Evolutionary conservation across 306 rosid genomes (phyloP), one percentile per base, ranked within the genome.

Genomic region (Cucurbita pepo): DNA sequence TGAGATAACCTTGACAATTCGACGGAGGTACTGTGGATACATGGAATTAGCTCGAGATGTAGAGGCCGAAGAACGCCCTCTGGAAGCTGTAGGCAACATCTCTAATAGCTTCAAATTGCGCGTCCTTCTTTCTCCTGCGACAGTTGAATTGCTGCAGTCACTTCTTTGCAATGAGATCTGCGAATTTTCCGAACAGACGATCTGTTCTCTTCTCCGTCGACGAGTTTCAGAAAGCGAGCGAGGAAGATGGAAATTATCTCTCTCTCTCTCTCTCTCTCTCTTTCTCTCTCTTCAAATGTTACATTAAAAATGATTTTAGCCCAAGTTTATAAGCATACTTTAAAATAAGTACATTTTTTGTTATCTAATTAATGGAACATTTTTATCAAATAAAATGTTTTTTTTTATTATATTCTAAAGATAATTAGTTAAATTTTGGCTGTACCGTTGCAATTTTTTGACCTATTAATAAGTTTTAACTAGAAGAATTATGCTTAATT

Each of bases 61-160:
- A 38, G 96, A 91, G 82, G 97, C 83, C 72, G 91, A 88, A 43
- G 95, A 73, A 69, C 96, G 95, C 77, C 89, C 95, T 86, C 81
- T 95, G 56, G 96, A 85, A 50, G 82, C 80, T 50, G 95, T 95
- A 40, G 99, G 99, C 86, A 95, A 79, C 97, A 95, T 94, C 83
- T 72, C 82, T 40, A 58, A 30, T 51, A 50, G 45, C 30, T 69
- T 8, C 25, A 50, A 69, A 69, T 48, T 9, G 54, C 9, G n/a
- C 48, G 59, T 9, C 7, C 30, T 44, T 10, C 50, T 34, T 45
- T 52, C 25, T 50, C 69, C 59, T 58, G 79, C 74, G 60, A 45
- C 67, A 60, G 72, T 47, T 55, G 81, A 51, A 51, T 58, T 61
- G 48, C 38, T 58, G 37, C 13, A 48, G 25, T 43, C 61, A 34